Percentiles rank a stretch among this genome's conserved stretches.
These are phyloP conservation scores for Claviceps sorghi DNA, from an alignment of 2,329 filamentous ascomycete species.

Conservation along the genomic window DNA sequence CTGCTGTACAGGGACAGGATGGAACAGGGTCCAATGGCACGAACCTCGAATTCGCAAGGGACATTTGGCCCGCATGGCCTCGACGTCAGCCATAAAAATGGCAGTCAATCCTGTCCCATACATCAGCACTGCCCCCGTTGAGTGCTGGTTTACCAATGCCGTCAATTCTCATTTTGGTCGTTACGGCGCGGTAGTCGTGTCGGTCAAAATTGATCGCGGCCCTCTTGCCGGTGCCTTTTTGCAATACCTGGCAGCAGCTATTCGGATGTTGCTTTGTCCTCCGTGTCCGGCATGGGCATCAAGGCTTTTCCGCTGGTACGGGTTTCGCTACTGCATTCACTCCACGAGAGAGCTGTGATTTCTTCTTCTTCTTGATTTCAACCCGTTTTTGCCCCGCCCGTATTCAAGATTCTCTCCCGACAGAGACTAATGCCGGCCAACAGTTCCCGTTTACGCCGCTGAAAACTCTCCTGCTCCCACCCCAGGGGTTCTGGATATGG, in stretches of 20 bases:
- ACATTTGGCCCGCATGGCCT: constrained; percentile 30
- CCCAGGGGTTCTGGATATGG: constrained; percentile 67
- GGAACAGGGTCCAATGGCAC: constrained; percentile 51
- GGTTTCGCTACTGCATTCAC: constrained; percentile 7
- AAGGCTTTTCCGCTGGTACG: constrained; percentile 48
- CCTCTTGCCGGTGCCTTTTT: constrained; percentile 61
- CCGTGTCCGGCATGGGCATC: constrained; percentile 60
- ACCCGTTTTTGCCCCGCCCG: neutral
- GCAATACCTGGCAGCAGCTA: constrained; percentile 57
- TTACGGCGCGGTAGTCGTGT: constrained; percentile 50
- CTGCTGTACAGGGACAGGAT: constrained; percentile 57
- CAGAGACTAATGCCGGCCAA: neutral
- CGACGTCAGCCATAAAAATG: constrained; percentile 23
- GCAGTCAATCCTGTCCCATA: constrained; percentile 46
- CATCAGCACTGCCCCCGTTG: constrained; percentile 32
- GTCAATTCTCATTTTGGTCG: constrained; percentile 33
- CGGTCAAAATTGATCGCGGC: constrained; percentile 54
- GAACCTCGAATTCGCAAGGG: constrained; percentile 43
- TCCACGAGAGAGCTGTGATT: no score
- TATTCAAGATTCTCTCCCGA: neutral
- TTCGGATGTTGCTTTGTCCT: constrained; percentile 57
- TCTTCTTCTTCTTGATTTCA: neutral
- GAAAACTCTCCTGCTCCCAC: constrained; percentile 57
- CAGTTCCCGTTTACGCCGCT: constrained; percentile 60
- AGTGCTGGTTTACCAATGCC: constrained; percentile 54